Base-by-base conservation (phyloP, 257 asterid species). In the Jasminum sambac region DNA sequence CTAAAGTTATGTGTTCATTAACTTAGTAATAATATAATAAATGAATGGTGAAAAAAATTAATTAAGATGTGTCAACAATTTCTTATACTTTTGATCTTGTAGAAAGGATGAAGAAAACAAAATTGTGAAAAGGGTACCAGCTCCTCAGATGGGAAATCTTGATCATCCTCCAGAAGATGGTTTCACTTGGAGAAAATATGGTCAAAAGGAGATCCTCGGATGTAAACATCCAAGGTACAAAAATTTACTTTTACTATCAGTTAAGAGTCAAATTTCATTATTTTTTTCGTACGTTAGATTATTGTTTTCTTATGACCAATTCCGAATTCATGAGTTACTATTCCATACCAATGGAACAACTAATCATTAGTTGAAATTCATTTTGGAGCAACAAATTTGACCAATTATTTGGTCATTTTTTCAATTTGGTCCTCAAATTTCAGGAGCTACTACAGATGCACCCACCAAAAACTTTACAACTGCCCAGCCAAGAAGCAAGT, bases 401-500 rank as follows among this genome's bases (percentile, higher is more conserved):
- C 26, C 11, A 14, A 11, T 61, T 7, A 6, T 25, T 12, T 40
- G 52, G 8, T 5, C 4, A 63, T 8, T 17, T 37, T 37, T 38
- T 8, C 37, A 38, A 2, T 63, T 63, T 19, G 23, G 13, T 38
- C 1, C 23, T 40, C 25, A 17, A 16, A 14, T 39, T 36, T 39
- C 87, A 90, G 97, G 91, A 83, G 91, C 69, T 92, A 92, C 72
- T 92, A 88, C 66, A 85, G 90, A 75, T 92, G 98, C 84, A 86
- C 97, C 58, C 95, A 90, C 67, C 95, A 90, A 65, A 90, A 82
- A 73, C 74, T 88, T 11, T 90, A 86, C 74, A 55, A 74, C 0
- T 92, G 97, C 81, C 90, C 86, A 0, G 97, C 96, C 39, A 92
- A 88, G 80, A 92, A 90, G 80, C 98, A 82, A 79, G 98, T 90